Conservation (phyloP, 805 yeast species). For the Dipodascus geniculatus region DNA sequence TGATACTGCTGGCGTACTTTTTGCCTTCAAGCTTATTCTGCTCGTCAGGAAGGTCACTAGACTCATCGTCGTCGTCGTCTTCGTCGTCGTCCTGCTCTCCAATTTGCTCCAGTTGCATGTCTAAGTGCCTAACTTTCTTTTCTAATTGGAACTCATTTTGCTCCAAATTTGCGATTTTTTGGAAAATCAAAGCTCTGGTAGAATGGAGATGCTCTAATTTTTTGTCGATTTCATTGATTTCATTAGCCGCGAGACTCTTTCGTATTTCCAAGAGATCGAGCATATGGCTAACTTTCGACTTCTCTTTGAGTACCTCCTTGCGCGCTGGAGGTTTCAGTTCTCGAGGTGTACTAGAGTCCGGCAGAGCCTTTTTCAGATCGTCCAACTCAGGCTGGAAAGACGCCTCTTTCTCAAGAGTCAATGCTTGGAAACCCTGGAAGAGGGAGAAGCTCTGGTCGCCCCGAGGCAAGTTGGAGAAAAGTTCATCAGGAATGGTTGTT, state of each 20-base stretch:
- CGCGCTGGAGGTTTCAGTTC: slow-evolving; percentile 31
- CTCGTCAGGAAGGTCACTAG: too few species aligned
- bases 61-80: slow-evolving; percentile 11
- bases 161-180: slow-evolving; percentile 48
- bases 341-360: slow-evolving; percentile 32
- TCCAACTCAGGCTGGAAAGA: slow-evolving; percentile 14
- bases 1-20: not conserved
- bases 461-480: slow-evolving; percentile 42
- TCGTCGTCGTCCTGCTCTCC: slow-evolving; percentile 1
- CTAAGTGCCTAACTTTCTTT: slow-evolving; percentile 17
- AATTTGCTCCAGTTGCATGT: slow-evolving; percentile 6
- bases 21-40: too few species aligned
- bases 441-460: slow-evolving; percentile 33
- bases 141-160: slow-evolving; percentile 48
- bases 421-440: slow-evolving; percentile 59
- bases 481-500: slow-evolving; percentile 47
- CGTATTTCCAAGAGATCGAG: slow-evolving; percentile 49
- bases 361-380: slow-evolving; percentile 15
- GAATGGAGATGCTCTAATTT: slow-evolving; percentile 40
- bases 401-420: slow-evolving; percentile 6
- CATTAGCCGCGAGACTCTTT: slow-evolving; percentile 52
- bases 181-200: slow-evolving; percentile 43
- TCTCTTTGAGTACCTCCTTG: slow-evolving; percentile 28
- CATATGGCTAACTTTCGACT: slow-evolving; percentile 31
- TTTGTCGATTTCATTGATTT: slow-evolving; percentile 50